A percentile compares a stretch with the other conserved stretches of the same genome.
phyloP scores from a whole-genome alignment of 2,329 filamentous ascomycete species.

The Didymella arachidicola region DNA sequence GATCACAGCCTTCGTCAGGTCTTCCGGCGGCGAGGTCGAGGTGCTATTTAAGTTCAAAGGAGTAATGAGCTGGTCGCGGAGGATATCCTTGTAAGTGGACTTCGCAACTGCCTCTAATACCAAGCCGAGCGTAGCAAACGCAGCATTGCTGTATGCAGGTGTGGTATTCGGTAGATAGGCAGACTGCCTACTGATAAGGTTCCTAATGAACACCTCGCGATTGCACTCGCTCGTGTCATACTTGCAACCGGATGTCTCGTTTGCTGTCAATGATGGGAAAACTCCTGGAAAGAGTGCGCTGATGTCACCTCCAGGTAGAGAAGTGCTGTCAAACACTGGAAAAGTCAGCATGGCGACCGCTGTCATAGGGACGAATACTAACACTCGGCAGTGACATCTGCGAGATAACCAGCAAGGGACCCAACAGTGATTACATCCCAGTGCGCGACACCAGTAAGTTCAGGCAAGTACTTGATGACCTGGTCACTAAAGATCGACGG shows the following conservation, averaged over 20 bases:
- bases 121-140: constrained; percentile 56
- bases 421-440: constrained; percentile 49
- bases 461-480: constrained; percentile 39
- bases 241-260: constrained; percentile 15
- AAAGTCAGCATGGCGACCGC: neutral
- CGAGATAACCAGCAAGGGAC: constrained; percentile 45
- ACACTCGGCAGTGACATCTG: constrained; percentile 40
- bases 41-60: constrained; percentile 56
- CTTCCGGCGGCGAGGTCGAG: constrained; percentile 38
- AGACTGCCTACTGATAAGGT: constrained; percentile 36
- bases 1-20: constrained; percentile 17
- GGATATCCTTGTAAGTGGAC: constrained; percentile 48
- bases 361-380: neutral
- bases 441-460: constrained; percentile 31
- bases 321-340: constrained; percentile 5
- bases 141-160: constrained; percentile 61
- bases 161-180: constrained; percentile 55
- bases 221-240: constrained; percentile 14
- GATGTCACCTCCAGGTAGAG: constrained; percentile 12
- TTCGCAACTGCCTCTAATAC: constrained; percentile 57
- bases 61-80: constrained; percentile 55
- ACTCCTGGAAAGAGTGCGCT: constrained; percentile 17
- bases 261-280: constrained; percentile 11
- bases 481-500: constrained; percentile 47
- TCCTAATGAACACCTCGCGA: constrained; percentile 12